Conservation (phyloP, 1,284 basidiomycete species). For the Schizophyllum commune region DNA sequence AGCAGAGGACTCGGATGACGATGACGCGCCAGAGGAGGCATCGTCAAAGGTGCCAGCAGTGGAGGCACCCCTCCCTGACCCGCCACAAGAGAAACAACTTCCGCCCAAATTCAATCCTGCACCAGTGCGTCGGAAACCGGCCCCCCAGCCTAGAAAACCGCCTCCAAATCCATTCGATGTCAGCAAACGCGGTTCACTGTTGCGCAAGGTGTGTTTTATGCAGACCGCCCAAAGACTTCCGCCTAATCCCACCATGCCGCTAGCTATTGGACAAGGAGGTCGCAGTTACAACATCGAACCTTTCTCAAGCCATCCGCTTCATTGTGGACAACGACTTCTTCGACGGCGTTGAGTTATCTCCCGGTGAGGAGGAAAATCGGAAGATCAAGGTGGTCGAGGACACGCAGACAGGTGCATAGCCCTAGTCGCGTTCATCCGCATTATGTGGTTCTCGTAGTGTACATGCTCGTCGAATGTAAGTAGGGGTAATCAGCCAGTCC, state of each 20-base stretch:
- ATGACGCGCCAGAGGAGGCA: slow-evolving; percentile 43
- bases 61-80: not conserved
- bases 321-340: slow-evolving; percentile 91
- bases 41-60: slow-evolving; percentile 4
- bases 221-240: not conserved
- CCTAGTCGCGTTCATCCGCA: not conserved
- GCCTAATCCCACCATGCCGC: too few species aligned
- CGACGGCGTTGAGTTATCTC: slow-evolving; percentile 70
- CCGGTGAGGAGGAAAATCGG: slow-evolving; percentile 68
- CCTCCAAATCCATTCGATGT: slow-evolving; percentile 52
- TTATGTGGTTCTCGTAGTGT: slow-evolving; percentile 5
- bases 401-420: too few species aligned
- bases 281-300: slow-evolving; percentile 82
- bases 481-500: slow-evolving; percentile 14
- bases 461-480: slow-evolving; percentile 15
- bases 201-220: slow-evolving; percentile 58
- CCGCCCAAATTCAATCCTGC: not conserved
- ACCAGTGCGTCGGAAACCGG: not conserved
- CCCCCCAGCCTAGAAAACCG: slow-evolving; percentile 16
- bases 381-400: slow-evolving; percentile 17
- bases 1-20: slow-evolving; percentile 18
- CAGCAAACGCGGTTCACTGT: slow-evolving; percentile 53
- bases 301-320: slow-evolving; percentile 91
- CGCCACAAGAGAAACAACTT: not conserved
- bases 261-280: slow-evolving; percentile 87